Percentiles rank a stretch among this genome's conserved stretches.
These are phyloP conservation scores for Leucoagaricus sp. DNA, from an alignment of 1,284 basidiomycete genomes.

Conservation along the genomic window DNA sequence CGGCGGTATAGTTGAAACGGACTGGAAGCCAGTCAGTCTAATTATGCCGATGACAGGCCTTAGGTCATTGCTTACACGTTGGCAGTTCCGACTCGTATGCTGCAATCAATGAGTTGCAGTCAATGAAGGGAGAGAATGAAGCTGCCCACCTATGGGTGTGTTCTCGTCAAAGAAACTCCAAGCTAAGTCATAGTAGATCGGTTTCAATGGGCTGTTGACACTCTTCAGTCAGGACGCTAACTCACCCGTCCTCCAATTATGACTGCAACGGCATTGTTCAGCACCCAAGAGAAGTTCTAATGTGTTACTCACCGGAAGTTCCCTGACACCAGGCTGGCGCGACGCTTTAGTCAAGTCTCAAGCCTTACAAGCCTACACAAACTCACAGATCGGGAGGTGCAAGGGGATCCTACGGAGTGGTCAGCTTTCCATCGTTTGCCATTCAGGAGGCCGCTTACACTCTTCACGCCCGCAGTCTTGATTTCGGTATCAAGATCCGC, in stretches of 20 bases:
- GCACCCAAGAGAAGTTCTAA: not conserved
- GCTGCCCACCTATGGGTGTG: conserved; percentile 41
- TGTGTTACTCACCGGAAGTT: conserved; percentile 46
- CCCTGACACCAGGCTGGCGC: conserved; percentile 45
- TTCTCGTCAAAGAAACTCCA: conserved; percentile 48
- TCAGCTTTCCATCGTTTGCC: not conserved
- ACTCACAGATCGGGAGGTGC: conserved; percentile 53
- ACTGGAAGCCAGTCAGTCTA: conserved; percentile 31
- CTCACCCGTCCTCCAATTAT: conserved; percentile 58
- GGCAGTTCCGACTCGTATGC: conserved; percentile 42
- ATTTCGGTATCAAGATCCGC: conserved; percentile 61
- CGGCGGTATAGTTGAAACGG: conserved; percentile 59
- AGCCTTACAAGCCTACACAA: not conserved
- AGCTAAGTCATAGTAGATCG: conserved; percentile 31
- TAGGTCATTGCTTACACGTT: conserved; percentile 27
- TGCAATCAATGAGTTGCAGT: conserved; percentile 15
- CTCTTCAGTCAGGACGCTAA: not conserved
- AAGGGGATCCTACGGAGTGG: conserved; percentile 49
- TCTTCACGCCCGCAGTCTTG: conserved; percentile 59
- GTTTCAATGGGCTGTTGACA: not conserved
- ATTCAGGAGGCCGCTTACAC: conserved; percentile 37
- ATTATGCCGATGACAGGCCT: conserved; percentile 14
- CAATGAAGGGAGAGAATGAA: not conserved
- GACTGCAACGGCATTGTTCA: conserved; percentile 24
- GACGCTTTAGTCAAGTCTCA: not conserved